A percentile compares a stretch with the other conserved stretches of the same genome.
Evolutionary conservation across 805 yeast genomes (phyloP).

Genomic region (Pichia sporocuriosa): DNA sequence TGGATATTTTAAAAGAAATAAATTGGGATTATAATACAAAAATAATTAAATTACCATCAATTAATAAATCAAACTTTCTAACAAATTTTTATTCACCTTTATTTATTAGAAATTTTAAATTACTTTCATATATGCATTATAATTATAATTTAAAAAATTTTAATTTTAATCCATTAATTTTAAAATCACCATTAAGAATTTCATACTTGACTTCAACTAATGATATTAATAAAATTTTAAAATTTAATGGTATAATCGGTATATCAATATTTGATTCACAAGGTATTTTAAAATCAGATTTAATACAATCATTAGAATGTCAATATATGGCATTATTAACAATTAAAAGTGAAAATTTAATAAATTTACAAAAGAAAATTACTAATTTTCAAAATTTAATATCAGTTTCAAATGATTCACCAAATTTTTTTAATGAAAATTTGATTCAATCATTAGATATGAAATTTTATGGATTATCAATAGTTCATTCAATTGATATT

Average conservation of each 20-base stretch:
- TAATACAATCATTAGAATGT: slow-evolving; percentile 34
- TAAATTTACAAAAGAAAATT: slow-evolving; percentile 22
- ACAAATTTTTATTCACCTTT: slow-evolving; percentile 43
- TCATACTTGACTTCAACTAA: slow-evolving; percentile 28
- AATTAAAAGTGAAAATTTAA: too few relatives aligned
- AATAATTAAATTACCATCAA: slow-evolving; percentile 9
- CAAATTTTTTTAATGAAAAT: slow-evolving; percentile 23
- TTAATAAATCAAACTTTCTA: slow-evolving; percentile 29
- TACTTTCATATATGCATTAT: slow-evolving; percentile 49
- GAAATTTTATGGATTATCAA: slow-evolving; percentile 44
- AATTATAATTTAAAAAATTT: slow-evolving; percentile 19
- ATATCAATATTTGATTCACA: slow-evolving; percentile 29
- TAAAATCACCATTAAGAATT: slow-evolving; percentile 34
- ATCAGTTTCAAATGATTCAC: slow-evolving; percentile 10
- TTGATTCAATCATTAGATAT: slow-evolving; percentile 13
- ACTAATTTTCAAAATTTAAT: not conserved
- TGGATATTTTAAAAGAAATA: slow-evolving; percentile 8
- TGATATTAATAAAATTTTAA: not conserved
- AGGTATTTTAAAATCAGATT: slow-evolving; percentile 29
- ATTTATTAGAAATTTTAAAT: slow-evolving; percentile 46
- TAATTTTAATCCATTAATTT: slow-evolving; percentile 39
- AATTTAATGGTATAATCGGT: slow-evolving; percentile 31
- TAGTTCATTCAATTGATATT: slow-evolving; percentile 60
- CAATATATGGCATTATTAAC: slow-evolving; percentile 36
- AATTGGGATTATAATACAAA: slow-evolving; percentile 1